Conservation (phyloP, 73 alveolate genomes). For the Paramecium octaurelia region DNA sequence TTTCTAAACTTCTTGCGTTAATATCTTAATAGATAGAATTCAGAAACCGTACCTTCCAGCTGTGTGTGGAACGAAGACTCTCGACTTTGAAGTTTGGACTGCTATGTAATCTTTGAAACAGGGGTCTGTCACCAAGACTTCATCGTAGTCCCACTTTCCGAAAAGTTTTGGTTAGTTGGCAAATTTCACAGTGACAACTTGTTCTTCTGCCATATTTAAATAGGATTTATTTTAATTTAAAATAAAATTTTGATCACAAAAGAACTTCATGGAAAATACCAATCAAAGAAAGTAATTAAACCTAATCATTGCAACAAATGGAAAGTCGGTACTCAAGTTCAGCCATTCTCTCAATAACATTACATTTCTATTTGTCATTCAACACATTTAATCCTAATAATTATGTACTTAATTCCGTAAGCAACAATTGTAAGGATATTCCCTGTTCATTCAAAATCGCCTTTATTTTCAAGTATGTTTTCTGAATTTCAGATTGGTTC, state of each 20-base stretch:
- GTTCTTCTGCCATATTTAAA: conserved; percentile 35
- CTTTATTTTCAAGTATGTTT: not conserved
- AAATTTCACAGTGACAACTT: conserved; percentile 17
- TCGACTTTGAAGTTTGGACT: conserved; percentile 71
- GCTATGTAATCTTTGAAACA: conserved; percentile 88
- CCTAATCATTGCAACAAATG: conserved; percentile 75
- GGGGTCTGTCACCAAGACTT: conserved; percentile 76
- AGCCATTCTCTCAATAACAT: conserved; percentile 69
- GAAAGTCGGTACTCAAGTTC: conserved; percentile 82
- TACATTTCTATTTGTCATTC: conserved; percentile 60
- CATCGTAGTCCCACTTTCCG: conserved; percentile 93
- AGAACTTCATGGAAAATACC: conserved; percentile 75
- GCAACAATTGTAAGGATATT: conserved; percentile 69
- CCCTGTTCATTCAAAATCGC: conserved; percentile 52
- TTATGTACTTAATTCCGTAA: conserved; percentile 69
- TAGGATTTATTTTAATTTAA: not conserved
- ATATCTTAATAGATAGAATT: conserved; percentile 66
- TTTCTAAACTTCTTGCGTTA: conserved; percentile 96
- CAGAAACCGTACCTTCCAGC: conserved; percentile 79
- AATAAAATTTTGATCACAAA: not conserved
- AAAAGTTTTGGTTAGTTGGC: conserved; percentile 75
- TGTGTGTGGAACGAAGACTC: conserved; percentile 96
- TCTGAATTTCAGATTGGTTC: not conserved
- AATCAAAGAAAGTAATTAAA: conserved; percentile 71
- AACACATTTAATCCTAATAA: conserved; percentile 58